Evolutionary conservation across 169 alveolate genomes (phyloP), one percentile per base, ranked within the genome.

Genomic region (Eimeria praecox): DNA sequence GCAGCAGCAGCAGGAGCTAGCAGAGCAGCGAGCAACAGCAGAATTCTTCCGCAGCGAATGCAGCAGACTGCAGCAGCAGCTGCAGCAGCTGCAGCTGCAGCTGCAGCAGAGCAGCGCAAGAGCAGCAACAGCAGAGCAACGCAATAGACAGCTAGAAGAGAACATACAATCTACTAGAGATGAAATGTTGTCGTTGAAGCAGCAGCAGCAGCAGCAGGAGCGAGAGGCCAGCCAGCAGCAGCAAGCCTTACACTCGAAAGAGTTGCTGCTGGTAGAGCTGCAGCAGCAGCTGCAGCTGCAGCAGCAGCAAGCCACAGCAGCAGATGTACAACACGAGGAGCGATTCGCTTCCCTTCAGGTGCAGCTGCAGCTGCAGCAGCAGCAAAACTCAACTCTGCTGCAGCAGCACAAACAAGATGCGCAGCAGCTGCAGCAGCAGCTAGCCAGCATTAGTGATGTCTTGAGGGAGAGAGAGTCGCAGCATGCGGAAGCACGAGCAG

Each of bases 1-100:
- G 95, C 89, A 90, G 95, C 73, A 38, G 88, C 88, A 73, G 89
- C 95, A 90, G 95, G 89, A 90, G 95, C 95, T 90, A 46, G 95
- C 89, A 78, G 71, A 54, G 88, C 89, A 90, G 75, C 24, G 52
- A 56, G 95, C 95, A 18, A 90, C 95, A 16, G 95, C 89, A 40
- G 85, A 44, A 24, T 90, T 90, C 78, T 90, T 90, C 89, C 69
- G 83, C 38, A 46, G 66, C 56, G 95, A 90, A 78, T 90, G 95
- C 89, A 73, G 80, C 77, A 73, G 69, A 9, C 69, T 59, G 69
- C 69, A 59, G 69, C 69, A 59, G n/a, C 69, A 87, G 38, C 62
- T 73, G 62, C 87, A 90, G 95, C 95, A 90, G 95, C 88, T 44
- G 73, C 77, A 52, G 89, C 89, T 73, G 88, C 89, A 71, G n/a